These are phyloP conservation scores for Erysimum cheiranthoides DNA, from an alignment of 345 rosid genomes.

Conservation along the genomic window DNA sequence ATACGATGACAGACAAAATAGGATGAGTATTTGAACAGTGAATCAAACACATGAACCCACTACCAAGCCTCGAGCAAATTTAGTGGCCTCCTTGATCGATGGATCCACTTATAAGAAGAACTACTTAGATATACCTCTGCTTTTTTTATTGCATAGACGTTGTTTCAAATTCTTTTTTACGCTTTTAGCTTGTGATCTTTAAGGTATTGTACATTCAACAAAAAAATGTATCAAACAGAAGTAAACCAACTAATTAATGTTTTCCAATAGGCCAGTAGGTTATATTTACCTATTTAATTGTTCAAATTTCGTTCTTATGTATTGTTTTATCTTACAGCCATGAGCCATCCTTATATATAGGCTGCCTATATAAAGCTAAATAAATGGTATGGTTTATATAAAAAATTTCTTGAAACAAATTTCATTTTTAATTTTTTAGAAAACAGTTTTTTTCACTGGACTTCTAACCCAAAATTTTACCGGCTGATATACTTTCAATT, in stretches of 20 bases:
- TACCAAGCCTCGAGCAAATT: neutral
- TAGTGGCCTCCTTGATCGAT: neutral
- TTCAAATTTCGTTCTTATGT: neutral
- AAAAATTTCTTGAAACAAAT: neutral
- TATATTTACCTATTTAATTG: neutral
- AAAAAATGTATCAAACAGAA: neutral
- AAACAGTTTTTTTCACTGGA: neutral
- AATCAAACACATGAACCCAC: slow-evolving; percentile 19
- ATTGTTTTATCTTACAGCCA: slow-evolving; percentile 4
- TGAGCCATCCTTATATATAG: no score
- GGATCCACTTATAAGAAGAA: neutral
- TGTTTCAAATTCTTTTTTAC: neutral
- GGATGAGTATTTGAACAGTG: slow-evolving; percentile 34
- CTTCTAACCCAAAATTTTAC: neutral
- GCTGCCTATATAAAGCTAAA: neutral
- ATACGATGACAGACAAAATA: slow-evolving; percentile 20
- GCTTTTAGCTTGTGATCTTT: neutral
- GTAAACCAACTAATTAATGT: slow-evolving; percentile 13
- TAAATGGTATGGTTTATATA: neutral
- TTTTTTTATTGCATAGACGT: neutral
- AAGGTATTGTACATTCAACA: neutral
- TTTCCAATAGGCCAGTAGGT: slow-evolving; percentile 32
- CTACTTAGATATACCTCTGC: neutral
- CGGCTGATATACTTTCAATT: neutral
- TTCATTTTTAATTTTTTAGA: neutral